Evolutionary conservation across 768 basidiomycete species (phyloP).

Genomic region (Psilocybe subaeruginosa): DNA sequence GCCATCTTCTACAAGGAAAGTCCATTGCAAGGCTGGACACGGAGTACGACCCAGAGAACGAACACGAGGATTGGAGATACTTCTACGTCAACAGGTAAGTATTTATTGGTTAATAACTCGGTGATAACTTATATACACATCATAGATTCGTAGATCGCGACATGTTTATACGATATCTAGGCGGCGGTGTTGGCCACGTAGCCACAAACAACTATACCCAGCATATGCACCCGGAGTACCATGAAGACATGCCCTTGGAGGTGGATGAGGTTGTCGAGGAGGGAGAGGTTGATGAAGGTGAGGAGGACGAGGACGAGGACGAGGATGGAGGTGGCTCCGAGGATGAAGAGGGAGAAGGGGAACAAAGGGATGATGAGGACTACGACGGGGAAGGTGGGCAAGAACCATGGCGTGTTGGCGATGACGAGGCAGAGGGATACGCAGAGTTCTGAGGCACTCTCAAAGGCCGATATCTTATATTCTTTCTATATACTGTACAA

Average conservation of each 20-base stretch:
- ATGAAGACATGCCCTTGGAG: too few relatives aligned
- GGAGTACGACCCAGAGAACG: slow-evolving; percentile 4
- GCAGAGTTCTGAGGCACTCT: too few relatives aligned
- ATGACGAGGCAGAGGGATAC: too few relatives aligned
- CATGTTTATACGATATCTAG: slow-evolving; percentile 30
- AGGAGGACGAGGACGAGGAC: not conserved
- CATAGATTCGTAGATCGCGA: slow-evolving; percentile 34
- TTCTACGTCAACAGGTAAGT: slow-evolving; percentile 39
- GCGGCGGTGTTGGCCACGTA: slow-evolving; percentile 32
- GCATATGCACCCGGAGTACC: not conserved
- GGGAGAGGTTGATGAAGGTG: not conserved
- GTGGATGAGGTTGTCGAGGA: too few relatives aligned
- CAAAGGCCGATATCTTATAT: too few relatives aligned
- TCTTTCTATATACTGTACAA: too few relatives aligned
- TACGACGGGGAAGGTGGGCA: not conserved
- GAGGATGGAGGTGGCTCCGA: not conserved
- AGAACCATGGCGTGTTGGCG: too few relatives aligned
- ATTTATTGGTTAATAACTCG: not conserved
- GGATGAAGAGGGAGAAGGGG: not conserved
- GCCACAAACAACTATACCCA: not conserved
- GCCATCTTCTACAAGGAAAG: slow-evolving; percentile 11
- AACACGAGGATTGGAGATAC: slow-evolving; percentile 30
- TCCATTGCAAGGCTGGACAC: slow-evolving; percentile 3
- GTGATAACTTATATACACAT: not conserved
- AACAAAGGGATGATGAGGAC: not conserved